These are phyloP conservation scores for Rhodomyrtus psidioides DNA, from an alignment of 441 rosid species.

Conservation along the genomic window DNA sequence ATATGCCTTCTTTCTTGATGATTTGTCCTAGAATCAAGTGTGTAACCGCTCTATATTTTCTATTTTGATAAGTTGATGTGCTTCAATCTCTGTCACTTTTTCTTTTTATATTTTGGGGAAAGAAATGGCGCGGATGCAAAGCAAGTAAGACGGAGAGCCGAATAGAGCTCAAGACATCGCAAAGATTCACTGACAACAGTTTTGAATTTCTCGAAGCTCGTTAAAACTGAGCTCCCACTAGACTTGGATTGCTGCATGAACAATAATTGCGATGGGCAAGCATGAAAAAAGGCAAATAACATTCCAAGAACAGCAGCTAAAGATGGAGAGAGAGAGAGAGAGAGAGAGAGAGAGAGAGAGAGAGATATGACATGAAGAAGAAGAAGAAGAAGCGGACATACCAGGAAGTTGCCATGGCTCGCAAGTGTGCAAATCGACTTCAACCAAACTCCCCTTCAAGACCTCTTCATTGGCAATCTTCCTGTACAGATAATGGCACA, in stretches of 20 bases:
- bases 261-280: background rate
- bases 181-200: too few relatives aligned
- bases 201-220: too few relatives aligned
- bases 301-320: background rate
- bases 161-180: too few relatives aligned
- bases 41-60: too few relatives aligned
- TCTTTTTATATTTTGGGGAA: too few relatives aligned
- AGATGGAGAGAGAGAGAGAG: background rate
- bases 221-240: background rate
- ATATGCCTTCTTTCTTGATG: background rate
- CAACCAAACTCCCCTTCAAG: constrained; percentile 75
- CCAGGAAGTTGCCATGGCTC: constrained; percentile 99
- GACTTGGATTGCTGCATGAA: background rate
- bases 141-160: too few relatives aligned
- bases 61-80: too few relatives aligned
- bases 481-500: constrained; percentile 86
- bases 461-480: constrained; percentile 56
- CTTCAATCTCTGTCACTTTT: too few relatives aligned
- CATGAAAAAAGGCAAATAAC: background rate
- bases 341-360: background rate
- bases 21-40: too few relatives aligned
- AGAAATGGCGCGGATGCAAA: too few relatives aligned
- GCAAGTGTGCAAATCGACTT: constrained; percentile 86
- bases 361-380: background rate
- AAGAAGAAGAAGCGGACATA: background rate